phyloP scores from a whole-genome alignment of 2,329 filamentous ascomycete genomes.

The Verticillium zaregamsianum region DNA sequence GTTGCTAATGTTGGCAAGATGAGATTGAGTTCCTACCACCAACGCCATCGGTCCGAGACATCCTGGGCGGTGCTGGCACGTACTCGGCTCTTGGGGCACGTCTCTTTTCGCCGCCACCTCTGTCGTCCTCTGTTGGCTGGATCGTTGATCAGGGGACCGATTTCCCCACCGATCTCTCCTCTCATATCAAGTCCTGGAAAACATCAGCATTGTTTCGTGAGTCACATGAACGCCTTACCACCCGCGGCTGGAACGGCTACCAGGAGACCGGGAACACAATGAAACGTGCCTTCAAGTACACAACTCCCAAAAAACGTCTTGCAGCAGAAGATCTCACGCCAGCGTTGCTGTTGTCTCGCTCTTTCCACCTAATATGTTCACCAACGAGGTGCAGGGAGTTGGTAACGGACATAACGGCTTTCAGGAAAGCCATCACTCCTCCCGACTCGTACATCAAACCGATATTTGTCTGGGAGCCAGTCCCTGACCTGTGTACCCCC shows the following conservation, averaged over 20 bases:
- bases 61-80: conserved; percentile 85
- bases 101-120: conserved; percentile 69
- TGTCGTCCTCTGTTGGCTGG: conserved; percentile 74
- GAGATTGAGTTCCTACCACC: conserved; percentile 83
- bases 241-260: conserved; percentile 91
- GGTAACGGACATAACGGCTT: conserved; percentile 63
- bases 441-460: conserved; percentile 47
- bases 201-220: conserved; percentile 69
- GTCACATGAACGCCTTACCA: conserved; percentile 68
- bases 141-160: conserved; percentile 86
- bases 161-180: conserved; percentile 66
- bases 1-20: conserved; percentile 50
- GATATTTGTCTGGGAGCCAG: conserved; percentile 90
- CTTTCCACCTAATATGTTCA: conserved; percentile 86
- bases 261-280: conserved; percentile 55
- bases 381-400: conserved; percentile 72
- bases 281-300: conserved; percentile 75
- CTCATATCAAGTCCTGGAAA: conserved; percentile 67
- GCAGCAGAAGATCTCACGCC: conserved; percentile 67
- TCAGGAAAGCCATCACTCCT: conserved; percentile 39
- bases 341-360: conserved; percentile 63
- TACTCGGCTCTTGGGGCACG: conserved; percentile 87
- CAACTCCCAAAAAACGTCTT: conserved; percentile 80
- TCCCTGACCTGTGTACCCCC: conserved; percentile 80
- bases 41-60: conserved; percentile 62